phyloP scores from a whole-genome alignment of 2,329 filamentous ascomycete genomes.

The Paraphaeosphaeria minitans region DNA sequence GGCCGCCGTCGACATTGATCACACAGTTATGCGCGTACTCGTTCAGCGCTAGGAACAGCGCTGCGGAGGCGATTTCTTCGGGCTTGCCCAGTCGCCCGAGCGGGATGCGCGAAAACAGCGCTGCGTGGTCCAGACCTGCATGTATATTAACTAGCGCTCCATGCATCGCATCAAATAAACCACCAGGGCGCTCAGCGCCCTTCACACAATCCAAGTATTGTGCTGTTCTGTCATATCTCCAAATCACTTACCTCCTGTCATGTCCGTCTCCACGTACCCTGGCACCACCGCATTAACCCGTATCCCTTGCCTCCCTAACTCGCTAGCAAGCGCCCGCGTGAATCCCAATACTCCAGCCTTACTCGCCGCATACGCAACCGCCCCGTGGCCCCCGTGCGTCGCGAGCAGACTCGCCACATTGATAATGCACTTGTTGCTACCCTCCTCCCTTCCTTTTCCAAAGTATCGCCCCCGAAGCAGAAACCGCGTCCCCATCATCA shows the following conservation, averaged over 20 bases:
- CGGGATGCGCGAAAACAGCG: slow-evolving; percentile 62
- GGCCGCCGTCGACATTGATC: slow-evolving; percentile 82
- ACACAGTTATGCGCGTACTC: slow-evolving; percentile 86
- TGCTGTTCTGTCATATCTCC: background rate
- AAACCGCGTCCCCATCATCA: slow-evolving; percentile 65
- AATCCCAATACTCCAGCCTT: slow-evolving; percentile 80
- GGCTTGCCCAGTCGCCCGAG: slow-evolving; percentile 68
- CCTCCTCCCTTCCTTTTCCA: slow-evolving; percentile 1
- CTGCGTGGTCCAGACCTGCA: slow-evolving; percentile 44
- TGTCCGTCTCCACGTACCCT: slow-evolving; percentile 80
- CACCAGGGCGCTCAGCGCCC: background rate
- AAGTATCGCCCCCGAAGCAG: slow-evolving; percentile 48
- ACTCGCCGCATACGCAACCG: slow-evolving; percentile 75
- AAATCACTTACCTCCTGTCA: slow-evolving; percentile 67
- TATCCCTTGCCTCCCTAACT: slow-evolving; percentile 66
- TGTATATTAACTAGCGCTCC: slow-evolving; percentile 29
- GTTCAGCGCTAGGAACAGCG: slow-evolving; percentile 76
- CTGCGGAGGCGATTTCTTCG: slow-evolving; percentile 81
- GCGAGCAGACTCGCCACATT: slow-evolving; percentile 82
- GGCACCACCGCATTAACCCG: slow-evolving; percentile 82
- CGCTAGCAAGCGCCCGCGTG: slow-evolving; percentile 68
- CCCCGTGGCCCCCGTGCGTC: slow-evolving; percentile 69
- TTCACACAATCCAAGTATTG: background rate
- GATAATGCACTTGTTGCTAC: slow-evolving; percentile 63
- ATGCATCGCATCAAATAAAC: background rate